Evolutionary conservation across 2,329 filamentous ascomycete genomes (phyloP), one percentile per base, ranked within the genome.

Genomic region (Aspergillus tubingensis): DNA sequence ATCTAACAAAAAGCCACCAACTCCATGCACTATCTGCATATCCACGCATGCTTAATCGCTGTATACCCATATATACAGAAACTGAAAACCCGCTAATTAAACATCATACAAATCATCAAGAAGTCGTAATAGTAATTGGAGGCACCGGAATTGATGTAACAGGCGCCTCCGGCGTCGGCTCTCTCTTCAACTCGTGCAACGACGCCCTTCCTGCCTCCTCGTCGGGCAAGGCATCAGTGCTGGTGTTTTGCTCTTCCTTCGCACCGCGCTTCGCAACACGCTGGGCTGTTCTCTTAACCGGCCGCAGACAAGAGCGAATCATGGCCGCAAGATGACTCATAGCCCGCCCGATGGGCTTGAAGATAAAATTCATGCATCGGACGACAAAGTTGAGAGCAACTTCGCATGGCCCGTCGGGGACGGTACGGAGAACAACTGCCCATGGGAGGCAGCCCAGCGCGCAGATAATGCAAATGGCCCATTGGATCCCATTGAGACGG

Each of bases 361-460:
- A 70, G 57, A 83, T 80, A 43, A 82, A 74, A 2, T 84, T 81
- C 43, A 90, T 76, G 59, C 85, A 73, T 47, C 79, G 79, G 52
- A 82, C 75, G 48, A 90, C 71, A 15, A 88, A 77, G 60, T 75
- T 70, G 56, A 82, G 79, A 3, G 78, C 71, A 41, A 76, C 59
- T 1, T 72, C 76, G 51, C 81, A 80, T 44, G 79, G 75, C 50
- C 84, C 82, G 72, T 98, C 93, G 0, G 95, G 95, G 54, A 98
- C 84, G 25, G 91, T 82, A 51, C 95, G 91, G 61, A 98, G 89
- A 32, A 91, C 79, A 23, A 94, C 82, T 60, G 91, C 95, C 57
- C 96, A 83, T 0, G 92, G 91, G 30, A 98, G 86, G 17, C 94
- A 96, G n/a, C 96, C 77, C 65, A 90, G 81, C 32, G 93, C 92